Conservation (phyloP, 2,329 filamentous ascomycete genomes). For the Ustulina deusta region DNA sequence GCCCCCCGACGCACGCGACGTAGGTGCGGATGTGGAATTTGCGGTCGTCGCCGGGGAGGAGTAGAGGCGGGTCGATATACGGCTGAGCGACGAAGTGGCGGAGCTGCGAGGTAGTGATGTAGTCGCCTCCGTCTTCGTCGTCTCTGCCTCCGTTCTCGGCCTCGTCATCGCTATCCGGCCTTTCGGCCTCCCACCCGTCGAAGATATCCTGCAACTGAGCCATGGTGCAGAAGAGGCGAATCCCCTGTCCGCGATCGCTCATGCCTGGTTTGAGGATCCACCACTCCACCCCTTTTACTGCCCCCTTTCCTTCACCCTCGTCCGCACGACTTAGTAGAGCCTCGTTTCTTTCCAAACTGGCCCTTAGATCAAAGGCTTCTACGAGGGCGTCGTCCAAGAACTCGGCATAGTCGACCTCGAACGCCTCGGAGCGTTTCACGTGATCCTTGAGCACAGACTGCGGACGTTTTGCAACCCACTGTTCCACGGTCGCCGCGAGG, state of each 20-base stretch:
- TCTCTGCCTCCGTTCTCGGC: constrained; percentile 63
- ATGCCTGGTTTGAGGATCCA: constrained; percentile 99
- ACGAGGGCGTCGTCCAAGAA: constrained; percentile 94
- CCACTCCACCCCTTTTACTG: constrained; percentile 73
- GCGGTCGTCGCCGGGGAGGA: constrained; percentile 72
- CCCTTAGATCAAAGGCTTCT: constrained; percentile 87
- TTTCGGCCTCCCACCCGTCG: constrained; percentile 85
- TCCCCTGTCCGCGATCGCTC: constrained; percentile 96
- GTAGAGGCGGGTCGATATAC: constrained; percentile 89
- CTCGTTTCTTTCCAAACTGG: constrained; percentile 79
- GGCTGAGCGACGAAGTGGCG: constrained; percentile 96
- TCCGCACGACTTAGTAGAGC: constrained; percentile 40
- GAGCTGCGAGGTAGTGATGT: constrained; percentile 87
- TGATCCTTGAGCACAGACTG: constrained; percentile 74
- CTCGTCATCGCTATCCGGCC: constrained; percentile 75
- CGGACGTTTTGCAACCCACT: constrained; percentile 89
- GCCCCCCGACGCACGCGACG: constrained; percentile 81
- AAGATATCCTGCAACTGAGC: constrained; percentile 88
- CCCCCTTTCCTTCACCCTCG: constrained; percentile 56
- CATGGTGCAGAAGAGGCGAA: constrained; percentile 87
- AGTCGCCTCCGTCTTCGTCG: constrained; percentile 53
- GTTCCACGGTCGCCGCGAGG: constrained; percentile 82
- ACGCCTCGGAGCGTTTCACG: constrained; percentile 82
- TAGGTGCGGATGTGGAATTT: constrained; percentile 98
- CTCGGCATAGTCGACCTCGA: constrained; percentile 96